Evolutionary conservation across 257 asterid species (phyloP).

Genomic region (Solanum bulbocastanum): DNA sequence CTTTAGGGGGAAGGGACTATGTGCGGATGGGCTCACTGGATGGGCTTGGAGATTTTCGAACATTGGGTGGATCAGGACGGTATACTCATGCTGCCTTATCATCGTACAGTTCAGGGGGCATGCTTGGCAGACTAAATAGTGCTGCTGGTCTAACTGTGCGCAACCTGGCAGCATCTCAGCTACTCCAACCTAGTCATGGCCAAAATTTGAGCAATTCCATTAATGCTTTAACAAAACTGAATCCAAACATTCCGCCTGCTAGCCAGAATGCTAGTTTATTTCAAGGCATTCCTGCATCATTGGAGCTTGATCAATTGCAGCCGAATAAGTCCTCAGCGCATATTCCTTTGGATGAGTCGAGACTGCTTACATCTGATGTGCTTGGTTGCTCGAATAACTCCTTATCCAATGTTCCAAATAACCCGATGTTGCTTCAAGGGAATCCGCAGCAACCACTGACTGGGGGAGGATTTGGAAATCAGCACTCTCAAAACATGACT

Average conservation of each 20-base stretch:
- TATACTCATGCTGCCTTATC: slow-evolving; percentile 36
- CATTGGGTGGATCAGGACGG: slow-evolving; percentile 49
- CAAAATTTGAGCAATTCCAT: slow-evolving; percentile 40
- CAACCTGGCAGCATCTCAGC: slow-evolving; percentile 29
- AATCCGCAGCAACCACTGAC: slow-evolving; percentile 29
- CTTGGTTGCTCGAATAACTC: slow-evolving; percentile 20
- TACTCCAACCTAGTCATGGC: slow-evolving; percentile 42
- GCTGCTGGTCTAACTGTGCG: slow-evolving; percentile 42
- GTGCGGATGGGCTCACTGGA: slow-evolving; percentile 51
- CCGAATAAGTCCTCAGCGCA: slow-evolving; percentile 24
- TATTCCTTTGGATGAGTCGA: slow-evolving; percentile 30
- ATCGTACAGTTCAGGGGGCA: slow-evolving; percentile 38
- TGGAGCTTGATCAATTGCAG: slow-evolving; percentile 52
- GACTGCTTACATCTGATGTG: slow-evolving; percentile 22
- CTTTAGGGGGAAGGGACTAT: slow-evolving; percentile 63
- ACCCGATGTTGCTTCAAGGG: slow-evolving; percentile 31
- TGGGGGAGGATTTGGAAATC: slow-evolving; percentile 39
- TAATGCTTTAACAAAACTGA: slow-evolving; percentile 33
- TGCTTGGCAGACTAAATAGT: slow-evolving; percentile 68
- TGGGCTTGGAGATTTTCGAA: slow-evolving; percentile 52
- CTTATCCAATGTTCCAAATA: slow-evolving; percentile 20
- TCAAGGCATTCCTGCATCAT: slow-evolving; percentile 49
- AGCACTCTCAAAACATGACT: slow-evolving; percentile 25
- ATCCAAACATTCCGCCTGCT: slow-evolving; percentile 27
- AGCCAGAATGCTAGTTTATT: slow-evolving; percentile 32